Conservation (phyloP, 1,139 yeast species). For the Candida albicans region DNA sequence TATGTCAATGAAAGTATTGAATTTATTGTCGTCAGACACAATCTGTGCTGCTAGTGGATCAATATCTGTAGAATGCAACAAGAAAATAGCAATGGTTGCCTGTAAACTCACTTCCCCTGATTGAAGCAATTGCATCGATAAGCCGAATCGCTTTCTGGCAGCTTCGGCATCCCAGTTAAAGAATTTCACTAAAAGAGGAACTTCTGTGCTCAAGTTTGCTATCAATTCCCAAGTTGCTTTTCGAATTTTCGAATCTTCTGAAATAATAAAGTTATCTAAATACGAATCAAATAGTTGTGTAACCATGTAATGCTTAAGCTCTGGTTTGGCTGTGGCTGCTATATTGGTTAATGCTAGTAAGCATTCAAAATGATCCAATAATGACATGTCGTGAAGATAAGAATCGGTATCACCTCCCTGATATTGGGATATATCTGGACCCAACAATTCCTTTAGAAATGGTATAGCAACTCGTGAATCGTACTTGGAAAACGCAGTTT, state of each 20-base stretch:
- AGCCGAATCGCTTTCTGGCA: slow-evolving; percentile 30
- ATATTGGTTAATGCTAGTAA: slow-evolving; percentile 52
- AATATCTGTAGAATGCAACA: slow-evolving; percentile 52
- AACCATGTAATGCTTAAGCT: slow-evolving; percentile 33
- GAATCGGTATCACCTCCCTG: slow-evolving; percentile 15
- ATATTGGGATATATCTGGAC: slow-evolving; percentile 30
- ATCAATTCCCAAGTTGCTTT: slow-evolving; percentile 49
- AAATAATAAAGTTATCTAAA: slow-evolving; percentile 37
- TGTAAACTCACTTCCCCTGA: slow-evolving; percentile 41
- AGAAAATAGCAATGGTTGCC: slow-evolving; percentile 41
- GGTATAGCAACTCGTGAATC: slow-evolving; percentile 45
- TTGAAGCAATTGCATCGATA: slow-evolving; percentile 41
- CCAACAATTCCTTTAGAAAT: slow-evolving; percentile 48
- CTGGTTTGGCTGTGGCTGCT: slow-evolving; percentile 32
- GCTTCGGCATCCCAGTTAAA: slow-evolving; percentile 40
- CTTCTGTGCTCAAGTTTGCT: slow-evolving; percentile 46
- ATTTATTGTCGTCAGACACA: slow-evolving; percentile 22
- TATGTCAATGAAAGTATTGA: slow-evolving; percentile 24
- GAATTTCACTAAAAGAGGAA: slow-evolving; percentile 48
- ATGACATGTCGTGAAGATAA: slow-evolving; percentile 30
- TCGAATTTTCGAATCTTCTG: slow-evolving; percentile 39
- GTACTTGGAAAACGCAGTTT: slow-evolving; percentile 39
- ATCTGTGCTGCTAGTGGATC: slow-evolving; percentile 43
- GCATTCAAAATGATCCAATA: slow-evolving; percentile 43
- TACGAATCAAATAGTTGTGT: slow-evolving; percentile 34